Percentiles rank a stretch among this genome's conserved stretches.
phyloP scores from a whole-genome alignment of 495 filamentous ascomycete species.

The Lophiostoma macrostomum region DNA sequence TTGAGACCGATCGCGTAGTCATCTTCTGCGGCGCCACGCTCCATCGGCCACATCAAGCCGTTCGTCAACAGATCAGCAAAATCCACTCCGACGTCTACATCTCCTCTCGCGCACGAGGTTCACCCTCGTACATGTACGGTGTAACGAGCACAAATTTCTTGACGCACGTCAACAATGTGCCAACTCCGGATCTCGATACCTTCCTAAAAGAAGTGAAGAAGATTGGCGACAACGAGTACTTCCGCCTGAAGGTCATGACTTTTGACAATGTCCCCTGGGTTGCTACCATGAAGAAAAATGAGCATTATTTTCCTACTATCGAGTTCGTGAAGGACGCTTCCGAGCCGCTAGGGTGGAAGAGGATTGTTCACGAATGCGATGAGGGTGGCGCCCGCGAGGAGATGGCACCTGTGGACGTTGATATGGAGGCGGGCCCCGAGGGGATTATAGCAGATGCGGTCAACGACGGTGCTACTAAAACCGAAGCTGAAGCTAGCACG shows the following conservation, averaged over 20 bases:
- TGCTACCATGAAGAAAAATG: slow-evolving; percentile 99
- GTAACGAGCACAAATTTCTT: slow-evolving; percentile 97
- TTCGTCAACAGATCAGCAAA: slow-evolving; percentile 93
- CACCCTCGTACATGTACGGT: slow-evolving; percentile 71
- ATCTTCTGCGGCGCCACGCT: slow-evolving; percentile 94
- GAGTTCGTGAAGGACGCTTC: slow-evolving; percentile 44
- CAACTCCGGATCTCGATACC: slow-evolving; percentile 72
- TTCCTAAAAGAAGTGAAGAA: slow-evolving; percentile 77
- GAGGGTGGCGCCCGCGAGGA: slow-evolving; percentile 29
- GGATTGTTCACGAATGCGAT: slow-evolving; percentile 34
- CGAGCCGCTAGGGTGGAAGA: slow-evolving; percentile 32
- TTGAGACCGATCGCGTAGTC: slow-evolving; percentile 87
- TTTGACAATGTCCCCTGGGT: slow-evolving; percentile 98
- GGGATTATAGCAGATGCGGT: too few species aligned
- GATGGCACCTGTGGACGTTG: slow-evolving; percentile 19
- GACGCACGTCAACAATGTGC: slow-evolving; percentile 84
- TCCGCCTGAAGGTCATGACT: slow-evolving; percentile 88
- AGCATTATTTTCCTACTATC: slow-evolving; percentile 70
- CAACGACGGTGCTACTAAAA: too few species aligned
- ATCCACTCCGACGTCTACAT: slow-evolving; percentile 98
- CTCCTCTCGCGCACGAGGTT: slow-evolving; percentile 64
- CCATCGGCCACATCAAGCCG: slow-evolving; percentile 91
- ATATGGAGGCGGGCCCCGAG: slow-evolving; percentile 1
- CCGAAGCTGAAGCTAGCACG: too few species aligned
- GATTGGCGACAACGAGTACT: slow-evolving; percentile 96